Percentiles rank a stretch among this genome's conserved stretches.
These are phyloP conservation scores for Vinca major DNA, from an alignment of 305 asterid genomes.

Conservation along the genomic window DNA sequence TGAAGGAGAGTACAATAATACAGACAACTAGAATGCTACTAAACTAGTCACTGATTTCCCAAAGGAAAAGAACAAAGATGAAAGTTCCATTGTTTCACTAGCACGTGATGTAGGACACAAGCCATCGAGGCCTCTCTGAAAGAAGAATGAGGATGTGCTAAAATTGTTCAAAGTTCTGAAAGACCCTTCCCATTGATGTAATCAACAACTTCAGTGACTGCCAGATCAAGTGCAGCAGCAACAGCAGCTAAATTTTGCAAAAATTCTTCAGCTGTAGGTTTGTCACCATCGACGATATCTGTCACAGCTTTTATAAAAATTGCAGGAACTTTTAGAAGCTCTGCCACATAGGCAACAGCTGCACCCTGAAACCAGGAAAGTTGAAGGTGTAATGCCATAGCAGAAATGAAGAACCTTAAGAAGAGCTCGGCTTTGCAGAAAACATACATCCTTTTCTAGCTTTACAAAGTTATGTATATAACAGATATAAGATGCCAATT, in stretches of 20 bases:
- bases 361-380: slow-evolving; percentile 60
- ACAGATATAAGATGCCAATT: no score
- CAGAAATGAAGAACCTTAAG: slow-evolving; percentile 1
- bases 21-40: no score
- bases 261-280: slow-evolving; percentile 89
- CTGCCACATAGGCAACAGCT: slow-evolving; percentile 90
- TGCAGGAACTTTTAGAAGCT: slow-evolving; percentile 68
- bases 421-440: slow-evolving; percentile 6
- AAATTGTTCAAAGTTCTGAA: slow-evolving; percentile 43
- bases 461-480: no score
- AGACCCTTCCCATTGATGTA: slow-evolving; percentile 61
- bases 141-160: background rate
- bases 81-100: background rate
- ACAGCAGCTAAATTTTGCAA: slow-evolving; percentile 72
- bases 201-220: slow-evolving; percentile 59
- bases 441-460: no score
- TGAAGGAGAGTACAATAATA: no score
- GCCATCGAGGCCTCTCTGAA: background rate
- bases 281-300: slow-evolving; percentile 79
- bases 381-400: slow-evolving; percentile 1
- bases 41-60: no score
- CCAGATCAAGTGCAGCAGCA: slow-evolving; percentile 66
- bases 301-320: slow-evolving; percentile 88
- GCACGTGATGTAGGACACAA: background rate
- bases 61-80: background rate